A percentile compares a stretch with the other conserved stretches of the same genome.
These are phyloP conservation scores for Sideroxylon spinosum DNA, from an alignment of 179 eudicot species.

Conservation along the genomic window DNA sequence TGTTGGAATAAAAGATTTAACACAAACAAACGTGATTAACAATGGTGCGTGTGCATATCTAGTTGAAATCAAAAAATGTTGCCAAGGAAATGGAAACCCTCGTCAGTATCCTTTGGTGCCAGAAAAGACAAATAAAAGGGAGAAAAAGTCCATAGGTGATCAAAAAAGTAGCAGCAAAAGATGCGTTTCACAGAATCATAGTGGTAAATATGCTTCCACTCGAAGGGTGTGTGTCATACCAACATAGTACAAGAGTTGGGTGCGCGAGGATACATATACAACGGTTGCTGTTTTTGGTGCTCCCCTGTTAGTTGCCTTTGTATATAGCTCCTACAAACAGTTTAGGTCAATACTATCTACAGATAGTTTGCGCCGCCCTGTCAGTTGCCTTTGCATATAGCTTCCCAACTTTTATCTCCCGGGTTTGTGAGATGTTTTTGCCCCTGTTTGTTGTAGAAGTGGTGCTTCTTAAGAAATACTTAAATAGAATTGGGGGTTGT, in stretches of 20 bases:
- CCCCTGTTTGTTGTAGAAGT: no score
- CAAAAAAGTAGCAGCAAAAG: constrained; percentile 38
- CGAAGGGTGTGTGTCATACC: constrained; percentile 70
- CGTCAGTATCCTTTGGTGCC: constrained; percentile 37
- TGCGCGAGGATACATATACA: constrained; percentile 85
- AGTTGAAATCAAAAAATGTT: constrained; percentile 38
- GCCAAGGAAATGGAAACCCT: constrained; percentile 48
- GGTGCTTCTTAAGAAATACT: background rate
- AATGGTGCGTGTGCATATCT: constrained; percentile 26
- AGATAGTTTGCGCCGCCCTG: constrained; percentile 47
- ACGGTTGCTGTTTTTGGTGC: constrained; percentile 76
- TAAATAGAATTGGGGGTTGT: background rate
- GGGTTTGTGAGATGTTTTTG: no score
- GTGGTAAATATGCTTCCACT: constrained; percentile 35
- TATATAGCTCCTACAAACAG: constrained; percentile 70
- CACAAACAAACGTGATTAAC: constrained; percentile 23
- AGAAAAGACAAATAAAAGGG: constrained; percentile 26
- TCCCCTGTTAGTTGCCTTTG: constrained; percentile 65
- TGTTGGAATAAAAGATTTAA: constrained; percentile 19
- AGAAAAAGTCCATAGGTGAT: constrained; percentile 26
- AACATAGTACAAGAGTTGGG: constrained; percentile 89
- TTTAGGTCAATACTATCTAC: constrained; percentile 22
- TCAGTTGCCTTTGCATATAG: constrained; percentile 75
- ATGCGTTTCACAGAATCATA: constrained; percentile 32
- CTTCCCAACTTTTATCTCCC: background rate